Base-by-base conservation (phyloP, 176 grass and related monocot species). In the Oryza glaberrima region DNA sequence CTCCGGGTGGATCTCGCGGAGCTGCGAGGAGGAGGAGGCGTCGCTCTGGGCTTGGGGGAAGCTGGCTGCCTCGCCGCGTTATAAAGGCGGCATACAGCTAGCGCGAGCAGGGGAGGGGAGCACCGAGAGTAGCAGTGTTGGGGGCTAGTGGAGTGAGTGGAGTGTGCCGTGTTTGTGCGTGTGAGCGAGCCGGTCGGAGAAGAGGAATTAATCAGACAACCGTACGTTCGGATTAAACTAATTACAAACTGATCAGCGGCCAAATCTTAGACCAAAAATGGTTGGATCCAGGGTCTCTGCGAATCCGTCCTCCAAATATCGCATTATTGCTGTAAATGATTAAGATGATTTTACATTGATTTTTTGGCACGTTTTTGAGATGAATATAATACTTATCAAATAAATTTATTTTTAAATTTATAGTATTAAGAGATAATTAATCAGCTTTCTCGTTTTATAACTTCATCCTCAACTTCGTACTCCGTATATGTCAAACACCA, bases 1-100 rank as follows among this genome's bases (percentile, higher is more conserved):
- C 52, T 40, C 79, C 58, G 60, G 40, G 58, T 41, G 80, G 88
- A 90, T 87, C 89, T 91, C 81, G 76, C 32, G 72, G 80, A 20
- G 69, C 28, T 5, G 47, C 0, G 36, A 5, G 3, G 45, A 64
- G 69, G 68, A 54, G n/a, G 78, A 17, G 5, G 69, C 58, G 72
- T 34, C 49, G 82, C 44, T 65, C 72, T 43, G 66, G 35, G 3
- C 63, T 58, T 36, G 35, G 35, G 35, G 35, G 35, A 32, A 64
- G 1, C 48, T 58, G 70, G 81, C 40, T 8, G 40, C 43, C 64
- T 81, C 85, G 69, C 75, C 81, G 89, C 64, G 85, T 80, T 87
- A 87, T 91, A 87, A 87, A 87, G 76, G 88, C 71, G 1, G 51
- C 19, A 3, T 26, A 46, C 82, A 81, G 82, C 65, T 72, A 75